Evolutionary conservation across 2,329 filamentous ascomycete genomes (phyloP).

Genomic region (Hypoxylon sp.): DNA sequence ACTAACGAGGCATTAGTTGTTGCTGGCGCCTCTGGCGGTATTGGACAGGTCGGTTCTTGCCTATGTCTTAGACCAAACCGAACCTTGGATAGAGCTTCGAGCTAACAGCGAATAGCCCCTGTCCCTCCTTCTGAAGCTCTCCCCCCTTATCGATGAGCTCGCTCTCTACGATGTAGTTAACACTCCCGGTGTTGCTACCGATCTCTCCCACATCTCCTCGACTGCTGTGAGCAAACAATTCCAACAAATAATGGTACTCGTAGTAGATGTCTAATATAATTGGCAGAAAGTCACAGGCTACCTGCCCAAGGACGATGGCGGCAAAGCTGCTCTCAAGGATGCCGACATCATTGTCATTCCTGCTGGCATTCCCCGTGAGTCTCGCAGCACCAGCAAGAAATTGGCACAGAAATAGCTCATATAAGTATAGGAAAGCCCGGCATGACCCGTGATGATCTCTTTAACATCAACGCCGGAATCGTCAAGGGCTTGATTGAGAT

Average conservation of each 20-base stretch:
- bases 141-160: constrained; percentile 89
- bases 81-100: constrained; percentile 24
- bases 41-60: constrained; percentile 83
- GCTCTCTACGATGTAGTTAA: constrained; percentile 99
- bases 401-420: constrained; percentile 45
- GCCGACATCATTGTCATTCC: constrained; percentile 98
- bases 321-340: constrained; percentile 90
- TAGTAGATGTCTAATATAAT: constrained; percentile 50
- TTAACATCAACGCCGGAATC: constrained; percentile 99
- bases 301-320: constrained; percentile 87
- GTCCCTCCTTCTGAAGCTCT: constrained; percentile 95
- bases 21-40: constrained; percentile 97
- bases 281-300: constrained; percentile 86
- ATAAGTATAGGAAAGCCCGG: constrained; percentile 86
- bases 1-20: constrained; percentile 69
- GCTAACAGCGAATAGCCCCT: constrained; percentile 75
- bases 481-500: constrained; percentile 94
- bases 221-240: constrained; percentile 71
- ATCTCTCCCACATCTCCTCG: constrained; percentile 97
- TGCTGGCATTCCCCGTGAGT: constrained; percentile 95
- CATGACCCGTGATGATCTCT: constrained; percentile 99
- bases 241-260: constrained; percentile 3
- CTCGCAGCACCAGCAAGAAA: background rate
- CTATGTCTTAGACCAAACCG: constrained; percentile 15
- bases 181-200: constrained; percentile 94